Base-by-base conservation (phyloP, 352 stramenopile species). In the Plasmopara muralis region DNA sequence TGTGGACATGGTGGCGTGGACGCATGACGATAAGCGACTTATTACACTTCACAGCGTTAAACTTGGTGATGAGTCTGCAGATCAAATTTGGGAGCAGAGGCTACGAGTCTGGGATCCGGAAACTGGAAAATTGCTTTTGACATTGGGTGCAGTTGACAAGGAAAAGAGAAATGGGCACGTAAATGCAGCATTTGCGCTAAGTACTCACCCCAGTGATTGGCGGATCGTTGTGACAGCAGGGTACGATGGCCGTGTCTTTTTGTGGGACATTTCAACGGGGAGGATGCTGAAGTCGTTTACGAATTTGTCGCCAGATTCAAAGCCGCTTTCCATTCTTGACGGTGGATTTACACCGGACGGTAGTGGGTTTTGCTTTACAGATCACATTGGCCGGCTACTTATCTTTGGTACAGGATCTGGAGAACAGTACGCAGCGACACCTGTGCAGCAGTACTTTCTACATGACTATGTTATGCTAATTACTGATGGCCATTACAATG, bases 381-480 rank as follows among this genome's bases (percentile, higher is more conserved):
- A 95, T 55, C 74, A 83, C n/a, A 78, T 82, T n/a, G 85, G 85
- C 4, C 66, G 83, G 3, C 54, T 95, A 6, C 57, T 86, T 20
- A 73, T 95, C 44, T 89, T 95, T 60, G 80, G 84, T 30, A 84
- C 77, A 6, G 83, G 88, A 37, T 82, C 77, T 5, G 73, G 77
- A 41, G 68, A 87, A 31, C 59, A 77, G 12, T 92, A 81, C 40
- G 57, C 63, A 2, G 71, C 66, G 5, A 76, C 69, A 5, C 84
- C 80, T 15, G 69, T 85, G 35, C 83, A 96, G 57, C 88, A 96
- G 55, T 90, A 90, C 50, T 97, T 97, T 50, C 64, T 80, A 5
- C 92, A 77, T 25, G 91, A 97, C 60, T 97, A 97, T 49, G 77
- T 77, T 6, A 83, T 87, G 55, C 68, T 97, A 20, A 53, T 96